Base-by-base conservation (phyloP, 192 early-diverging fungal species). In the Spinellus fusiger region DNA sequence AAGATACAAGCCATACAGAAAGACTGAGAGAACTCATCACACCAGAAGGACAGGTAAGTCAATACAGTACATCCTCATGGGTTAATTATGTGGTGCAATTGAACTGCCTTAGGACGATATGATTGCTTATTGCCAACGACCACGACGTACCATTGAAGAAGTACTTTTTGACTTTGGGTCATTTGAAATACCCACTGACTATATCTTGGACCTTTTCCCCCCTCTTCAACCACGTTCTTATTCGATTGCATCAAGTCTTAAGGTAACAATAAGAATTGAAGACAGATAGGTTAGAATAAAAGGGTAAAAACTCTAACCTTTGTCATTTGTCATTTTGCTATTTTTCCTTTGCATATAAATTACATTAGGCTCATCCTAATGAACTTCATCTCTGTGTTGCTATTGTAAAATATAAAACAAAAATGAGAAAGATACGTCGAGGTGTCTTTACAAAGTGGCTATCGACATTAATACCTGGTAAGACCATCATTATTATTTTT, bases 391-490 rank as follows among this genome's bases (percentile, higher is more conserved):
- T 98, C 8, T 84, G 85, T 18, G 86, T 95, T 16, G 96, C 86
- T 0, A 84, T 98, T 33, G 91, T 98, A 12, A 64, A 84, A 33
- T 98, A 95, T 69, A 82, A 82, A 56, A 98, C 94, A 0, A 80
- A 80, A 8, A 66, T 98, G 68, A 77, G 79, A 40, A 81, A 73
- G 32, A 82, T 81, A 53, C 78, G 96, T 8, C 62, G 72, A 23
- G 96, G 96, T 4, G 80, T 96, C 15, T 95, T 90, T 65, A 90
- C 93, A 4, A 81, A 79, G 50, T 96, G 88, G 86, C 64, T 96
- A 47, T 61, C 72, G 8, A 49, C 32, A 0, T 49, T 86, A 9
- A 25, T 65, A 25, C 54, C 76, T 2, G 90, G 40, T 44, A 44
- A 44, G 3, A 13, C 6, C 35, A 78, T 69, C 12, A 49, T 40